Base-by-base conservation (phyloP, 1,284 basidiomycete species). In the Marasmius sp. region DNA sequence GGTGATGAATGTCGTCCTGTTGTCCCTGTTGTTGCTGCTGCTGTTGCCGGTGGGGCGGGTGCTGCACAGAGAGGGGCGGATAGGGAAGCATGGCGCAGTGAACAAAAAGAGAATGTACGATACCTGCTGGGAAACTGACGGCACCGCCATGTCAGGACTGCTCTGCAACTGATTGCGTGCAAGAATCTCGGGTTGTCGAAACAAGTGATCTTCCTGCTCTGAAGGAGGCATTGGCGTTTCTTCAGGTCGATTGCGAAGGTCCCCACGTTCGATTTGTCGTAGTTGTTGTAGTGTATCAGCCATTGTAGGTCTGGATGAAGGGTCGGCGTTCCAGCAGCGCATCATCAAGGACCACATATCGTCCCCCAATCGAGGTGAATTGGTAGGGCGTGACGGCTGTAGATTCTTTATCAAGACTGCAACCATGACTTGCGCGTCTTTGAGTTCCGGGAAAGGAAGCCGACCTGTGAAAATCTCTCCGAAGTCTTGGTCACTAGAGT, bases 21-120 rank as follows among this genome's bases (percentile, higher is more conserved):
- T 80, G 77, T 61, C 78, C 75, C 60, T 77, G 77, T 49, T 80
- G 69, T 59, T 74, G 75, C 66, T 79, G 77, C 14, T 67, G 70
- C 18, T 66, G 66, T 52, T 77, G 76, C 20, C 75, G 64, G 36
- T 76, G 74, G 47, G 75, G 70, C 52, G 78, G 79, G 58, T 79
- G 83, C 65, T 84, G 83, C 62, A 75, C 70, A 12, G 34, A n/a
- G 27, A 54, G 18, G 1, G 50, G 34, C 6, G 33, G 12, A 37
- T 54, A 34, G 16, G 52, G 52, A 37, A 54, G 33, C 52, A 54
- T 54, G 52, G 52, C 18, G 8, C 34, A 37, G 27, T 33, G 33
- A 34, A 54, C n/a, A n/a, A n/a, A n/a, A n/a, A n/a, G n/a, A n/a
- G n/a, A n/a, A n/a, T n/a, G n/a, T n/a, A n/a, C n/a, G n/a, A n/a